phyloP scores from a whole-genome alignment of 768 basidiomycete species.

The Boletus speciosus region DNA sequence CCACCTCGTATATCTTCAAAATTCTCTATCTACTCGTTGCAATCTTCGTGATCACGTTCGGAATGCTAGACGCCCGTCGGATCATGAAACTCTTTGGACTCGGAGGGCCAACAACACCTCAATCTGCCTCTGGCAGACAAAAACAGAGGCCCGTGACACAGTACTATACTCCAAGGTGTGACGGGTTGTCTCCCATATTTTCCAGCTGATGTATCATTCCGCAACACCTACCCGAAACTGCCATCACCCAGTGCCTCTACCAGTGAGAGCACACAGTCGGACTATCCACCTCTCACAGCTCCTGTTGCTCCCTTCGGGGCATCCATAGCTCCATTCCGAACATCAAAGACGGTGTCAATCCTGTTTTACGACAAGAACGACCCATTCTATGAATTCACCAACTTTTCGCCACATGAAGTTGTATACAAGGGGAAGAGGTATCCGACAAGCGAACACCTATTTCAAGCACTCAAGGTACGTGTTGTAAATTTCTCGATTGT shows the following conservation, averaged over 20 bases:
- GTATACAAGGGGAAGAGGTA: constrained; percentile 60
- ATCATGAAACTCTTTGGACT: constrained; percentile 33
- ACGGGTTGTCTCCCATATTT: background rate
- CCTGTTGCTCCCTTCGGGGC: constrained; percentile 27
- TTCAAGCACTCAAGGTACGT: constrained; percentile 67
- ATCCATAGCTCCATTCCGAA: constrained; percentile 28
- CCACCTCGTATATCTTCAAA: constrained; percentile 15
- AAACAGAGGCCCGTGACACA: constrained; percentile 24
- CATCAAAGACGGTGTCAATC: constrained; percentile 36
- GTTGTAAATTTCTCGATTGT: background rate
- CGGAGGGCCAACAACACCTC: constrained; percentile 26
- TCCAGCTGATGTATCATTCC: constrained; percentile 1
- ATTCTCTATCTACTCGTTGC: constrained; percentile 26
- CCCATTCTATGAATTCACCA: constrained; percentile 70
- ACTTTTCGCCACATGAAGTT: constrained; percentile 67
- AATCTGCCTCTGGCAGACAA: constrained; percentile 17
- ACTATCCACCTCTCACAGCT: constrained; percentile 34
- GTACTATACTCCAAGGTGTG: constrained; percentile 21
- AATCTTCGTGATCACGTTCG: constrained; percentile 20
- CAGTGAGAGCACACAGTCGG: constrained; percentile 7
- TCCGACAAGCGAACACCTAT: constrained; percentile 75
- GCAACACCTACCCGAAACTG: constrained; percentile 15
- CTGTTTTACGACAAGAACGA: constrained; percentile 63
- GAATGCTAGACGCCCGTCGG: constrained; percentile 32
- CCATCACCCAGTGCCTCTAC: constrained; percentile 5